A percentile compares a stretch with the other conserved stretches of the same genome.
Conservation (phyloP, 2,329 filamentous ascomycete species). For the Sporothrix phasma region DNA sequence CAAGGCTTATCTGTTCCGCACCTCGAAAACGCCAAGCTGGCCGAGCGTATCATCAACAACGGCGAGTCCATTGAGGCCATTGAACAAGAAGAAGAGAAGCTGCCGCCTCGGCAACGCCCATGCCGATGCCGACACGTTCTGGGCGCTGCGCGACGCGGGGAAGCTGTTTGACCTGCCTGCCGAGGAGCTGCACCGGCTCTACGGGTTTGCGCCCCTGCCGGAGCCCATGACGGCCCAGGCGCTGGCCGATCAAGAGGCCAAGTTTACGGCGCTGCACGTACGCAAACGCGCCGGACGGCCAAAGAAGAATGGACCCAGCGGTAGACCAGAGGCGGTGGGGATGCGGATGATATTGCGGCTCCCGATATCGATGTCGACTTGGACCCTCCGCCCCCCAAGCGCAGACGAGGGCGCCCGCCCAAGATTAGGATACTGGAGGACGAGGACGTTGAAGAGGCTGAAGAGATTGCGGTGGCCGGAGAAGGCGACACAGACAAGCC, state of each 20-base stretch:
- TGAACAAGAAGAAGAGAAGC: neutral
- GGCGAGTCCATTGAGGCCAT: neutral
- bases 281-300: neutral
- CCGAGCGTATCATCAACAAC: neutral
- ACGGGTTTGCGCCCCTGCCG: neutral
- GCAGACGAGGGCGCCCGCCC: neutral
- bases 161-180: neutral
- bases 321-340: neutral
- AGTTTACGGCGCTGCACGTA: neutral
- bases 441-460: neutral
- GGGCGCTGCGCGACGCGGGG: neutral
- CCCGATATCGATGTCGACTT: neutral
- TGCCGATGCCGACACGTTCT: neutral
- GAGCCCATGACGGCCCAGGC: neutral
- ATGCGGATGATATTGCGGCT: too few species aligned
- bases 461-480: neutral
- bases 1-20: slow-evolving; percentile 32
- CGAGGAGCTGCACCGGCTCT: neutral
- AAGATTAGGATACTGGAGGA: neutral
- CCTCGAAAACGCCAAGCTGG: slow-evolving; percentile 2
- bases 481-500: neutral
- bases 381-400: neutral
- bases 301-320: neutral
- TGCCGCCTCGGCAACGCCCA: neutral
- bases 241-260: neutral